These are phyloP conservation scores for Calonectria pauciramosa DNA, from an alignment of 2,329 filamentous ascomycete genomes.

Conservation along the genomic window DNA sequence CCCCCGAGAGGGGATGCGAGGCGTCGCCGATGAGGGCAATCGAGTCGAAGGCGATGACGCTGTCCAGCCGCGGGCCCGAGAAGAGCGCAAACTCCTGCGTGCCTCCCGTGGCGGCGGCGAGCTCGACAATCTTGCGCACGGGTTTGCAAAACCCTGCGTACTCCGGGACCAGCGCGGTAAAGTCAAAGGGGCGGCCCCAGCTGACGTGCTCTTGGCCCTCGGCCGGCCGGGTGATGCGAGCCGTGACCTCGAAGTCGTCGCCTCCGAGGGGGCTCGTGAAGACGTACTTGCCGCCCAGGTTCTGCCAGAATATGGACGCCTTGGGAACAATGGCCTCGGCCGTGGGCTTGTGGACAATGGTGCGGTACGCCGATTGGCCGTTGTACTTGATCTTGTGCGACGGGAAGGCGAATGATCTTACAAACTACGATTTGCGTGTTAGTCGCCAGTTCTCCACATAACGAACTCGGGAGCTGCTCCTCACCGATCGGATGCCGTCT, in stretches of 20 bases:
- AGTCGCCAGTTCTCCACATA: background rate
- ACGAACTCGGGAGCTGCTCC: background rate
- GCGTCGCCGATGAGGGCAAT: slow-evolving; percentile 68
- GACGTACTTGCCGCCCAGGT: slow-evolving; percentile 47
- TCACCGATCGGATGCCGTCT: slow-evolving; percentile 65
- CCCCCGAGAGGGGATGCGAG: slow-evolving; percentile 66
- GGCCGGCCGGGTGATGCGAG: slow-evolving; percentile 29
- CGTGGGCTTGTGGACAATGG: slow-evolving; percentile 44
- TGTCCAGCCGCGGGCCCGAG: slow-evolving; percentile 46
- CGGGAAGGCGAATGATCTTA: slow-evolving; percentile 57
- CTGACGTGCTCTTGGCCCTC: slow-evolving; percentile 46
- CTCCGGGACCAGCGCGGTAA: slow-evolving; percentile 32
- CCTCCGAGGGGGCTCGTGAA: slow-evolving; percentile 51
- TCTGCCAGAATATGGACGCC: slow-evolving; percentile 50
- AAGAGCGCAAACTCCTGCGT: slow-evolving; percentile 50
- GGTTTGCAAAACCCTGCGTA: slow-evolving; percentile 50
- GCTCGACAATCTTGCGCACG: slow-evolving; percentile 45
- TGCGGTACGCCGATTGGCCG: slow-evolving; percentile 50
- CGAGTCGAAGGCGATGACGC: slow-evolving; percentile 34
- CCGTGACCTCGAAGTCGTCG: slow-evolving; percentile 52
- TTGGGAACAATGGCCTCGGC: slow-evolving; percentile 46
- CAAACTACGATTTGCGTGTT: slow-evolving; percentile 47
- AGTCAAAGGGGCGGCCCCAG: slow-evolving; percentile 47
- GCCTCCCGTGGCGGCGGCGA: slow-evolving; percentile 43
- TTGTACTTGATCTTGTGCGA: slow-evolving; percentile 61